Evolutionary conservation across 2,329 filamentous ascomycete species (phyloP), one percentile per base, ranked within the genome.

Genomic region (Harringtonia aguacate): DNA sequence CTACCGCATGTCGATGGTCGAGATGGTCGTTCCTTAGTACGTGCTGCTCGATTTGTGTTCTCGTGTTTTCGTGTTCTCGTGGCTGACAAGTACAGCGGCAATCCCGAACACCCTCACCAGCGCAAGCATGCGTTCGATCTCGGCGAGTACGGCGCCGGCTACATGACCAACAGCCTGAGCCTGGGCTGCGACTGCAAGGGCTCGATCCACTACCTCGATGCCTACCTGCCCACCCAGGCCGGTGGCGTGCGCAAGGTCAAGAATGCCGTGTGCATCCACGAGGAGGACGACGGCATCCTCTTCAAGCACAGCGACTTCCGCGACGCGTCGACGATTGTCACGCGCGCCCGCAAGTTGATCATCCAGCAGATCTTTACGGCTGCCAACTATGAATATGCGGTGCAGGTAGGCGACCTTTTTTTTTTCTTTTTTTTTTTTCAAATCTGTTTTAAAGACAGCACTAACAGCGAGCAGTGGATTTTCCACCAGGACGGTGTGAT

Each of bases 291-390:
- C 2, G 89, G 89, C 7, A 92, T 95, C 47, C 70, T 95, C 1
- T 95, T 94, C 76, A 95, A 95, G 67, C 86, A 94, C 65, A 88
- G 80, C 15, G 89, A 95, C 63, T 95, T 95, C 75, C 77, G 89
- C 31, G 89, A 95, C 57, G 84, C 92, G 36, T 90, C 85, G 0
- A 77, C 81, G 44, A 86, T 92, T 10, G 85, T 94, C 5, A 95
- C 88, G 0, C 81, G 89, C 22, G 87, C 81, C 2, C 79, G 87
- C 43, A 94, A 92, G 60, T 75, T 95, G 46, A 74, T 95, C 57
- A 73, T 95, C 52, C 88, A 87, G 51, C 88, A 95, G 54, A 84
- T 95, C 58, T 95, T 95, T 66, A 95, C 89, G 0, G 89, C 89
- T 0, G 89, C 89, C 22, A 95, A 95, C 68, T 95, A 95, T 65